A percentile compares a stretch with the other conserved stretches of the same genome.
phyloP scores from a whole-genome alignment of 768 basidiomycete genomes.

The Leccinum variicolor region DNA sequence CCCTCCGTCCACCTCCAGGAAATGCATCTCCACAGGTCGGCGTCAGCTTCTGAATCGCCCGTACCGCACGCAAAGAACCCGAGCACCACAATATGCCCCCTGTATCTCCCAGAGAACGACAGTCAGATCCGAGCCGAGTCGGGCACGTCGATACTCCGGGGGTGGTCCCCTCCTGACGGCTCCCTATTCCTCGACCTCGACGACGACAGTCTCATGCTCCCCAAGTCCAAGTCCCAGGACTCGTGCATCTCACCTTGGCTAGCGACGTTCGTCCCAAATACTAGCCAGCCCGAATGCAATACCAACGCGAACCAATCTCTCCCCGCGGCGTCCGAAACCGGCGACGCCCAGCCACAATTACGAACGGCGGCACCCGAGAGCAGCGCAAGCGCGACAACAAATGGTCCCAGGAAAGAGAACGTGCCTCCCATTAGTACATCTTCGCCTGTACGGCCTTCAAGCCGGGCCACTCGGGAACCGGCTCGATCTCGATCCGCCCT shows the following conservation, averaged over 20 bases:
- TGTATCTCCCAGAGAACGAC: not conserved
- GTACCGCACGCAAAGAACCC: not conserved
- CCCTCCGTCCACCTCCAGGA: not conserved
- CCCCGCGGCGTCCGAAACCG: not conserved
- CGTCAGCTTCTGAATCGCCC: not conserved
- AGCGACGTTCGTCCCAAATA: not conserved
- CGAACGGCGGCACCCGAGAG: not conserved
- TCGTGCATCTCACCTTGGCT: slow-evolving; percentile 7
- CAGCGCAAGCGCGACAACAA: not conserved
- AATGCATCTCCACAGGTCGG: not conserved
- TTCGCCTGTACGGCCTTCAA: not conserved
- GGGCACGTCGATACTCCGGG: slow-evolving; percentile 9
- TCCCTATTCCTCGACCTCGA: slow-evolving; percentile 25
- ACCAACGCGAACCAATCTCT: not conserved
- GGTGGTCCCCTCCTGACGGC: slow-evolving; percentile 27
- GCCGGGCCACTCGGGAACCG: slow-evolving; percentile 1
- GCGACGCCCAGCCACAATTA: not conserved
- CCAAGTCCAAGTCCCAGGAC: slow-evolving; percentile 1
- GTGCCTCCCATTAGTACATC: not conserved
- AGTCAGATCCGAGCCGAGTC: not conserved
- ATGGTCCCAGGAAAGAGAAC: not conserved
- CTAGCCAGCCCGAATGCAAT: not conserved
- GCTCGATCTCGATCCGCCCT: not conserved
- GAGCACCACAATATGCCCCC: not conserved
- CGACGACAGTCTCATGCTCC: slow-evolving; percentile 12